Evolutionary conservation across 768 basidiomycete genomes (phyloP).

Genomic region (Solioccasus polychromus): DNA sequence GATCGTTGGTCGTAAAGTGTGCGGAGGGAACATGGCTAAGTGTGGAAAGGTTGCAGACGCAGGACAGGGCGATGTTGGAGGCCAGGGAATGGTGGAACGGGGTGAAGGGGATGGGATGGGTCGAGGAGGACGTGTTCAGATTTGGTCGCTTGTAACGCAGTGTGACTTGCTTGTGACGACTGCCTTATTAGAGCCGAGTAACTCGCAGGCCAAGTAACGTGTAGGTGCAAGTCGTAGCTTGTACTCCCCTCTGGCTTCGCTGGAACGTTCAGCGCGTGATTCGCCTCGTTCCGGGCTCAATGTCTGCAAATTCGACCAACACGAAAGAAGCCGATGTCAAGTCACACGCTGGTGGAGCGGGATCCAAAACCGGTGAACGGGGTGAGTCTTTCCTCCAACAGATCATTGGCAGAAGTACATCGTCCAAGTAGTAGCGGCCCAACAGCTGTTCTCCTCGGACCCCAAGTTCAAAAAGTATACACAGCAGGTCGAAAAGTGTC

Average conservation of each 20-base stretch:
- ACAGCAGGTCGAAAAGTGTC: constrained; percentile 87
- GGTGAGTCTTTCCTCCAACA: constrained; percentile 22
- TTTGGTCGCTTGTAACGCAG: constrained; percentile 15
- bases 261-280: constrained; percentile 11
- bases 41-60: constrained; percentile 58
- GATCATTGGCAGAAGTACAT: neutral
- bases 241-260: constrained; percentile 4
- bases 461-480: constrained; percentile 94
- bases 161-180: constrained; percentile 19
- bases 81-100: constrained; percentile 85
- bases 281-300: constrained; percentile 14
- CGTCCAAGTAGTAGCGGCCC: constrained; percentile 41
- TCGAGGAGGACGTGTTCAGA: constrained; percentile 14
- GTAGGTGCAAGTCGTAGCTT: neutral
- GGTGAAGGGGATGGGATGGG: constrained; percentile 34
- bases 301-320: constrained; percentile 14
- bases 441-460: constrained; percentile 67
- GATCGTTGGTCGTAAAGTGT: constrained; percentile 53
- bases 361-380: constrained; percentile 27
- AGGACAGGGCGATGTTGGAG: constrained; percentile 50
- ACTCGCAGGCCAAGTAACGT: neutral
- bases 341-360: constrained; percentile 7
- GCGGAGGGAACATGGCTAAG: constrained; percentile 48
- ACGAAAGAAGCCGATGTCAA: constrained; percentile 19
- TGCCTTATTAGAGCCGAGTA: constrained; percentile 9